Conservation (phyloP, 768 basidiomycete species). For the Auriscalpium vulgare region DNA sequence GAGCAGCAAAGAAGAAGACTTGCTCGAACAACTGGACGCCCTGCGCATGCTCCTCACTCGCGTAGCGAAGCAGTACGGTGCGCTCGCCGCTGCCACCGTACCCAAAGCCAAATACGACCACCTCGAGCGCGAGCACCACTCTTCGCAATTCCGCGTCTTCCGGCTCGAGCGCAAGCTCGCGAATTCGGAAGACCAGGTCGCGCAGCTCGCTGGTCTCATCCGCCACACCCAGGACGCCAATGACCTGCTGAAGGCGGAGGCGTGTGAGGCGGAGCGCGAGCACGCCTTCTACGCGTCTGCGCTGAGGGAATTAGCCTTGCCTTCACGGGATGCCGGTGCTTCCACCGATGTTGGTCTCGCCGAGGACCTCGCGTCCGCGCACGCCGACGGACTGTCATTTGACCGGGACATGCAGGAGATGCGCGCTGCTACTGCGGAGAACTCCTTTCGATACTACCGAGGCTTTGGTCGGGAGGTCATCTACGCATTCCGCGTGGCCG, state of each 20-base stretch:
- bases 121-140: constrained; percentile 22
- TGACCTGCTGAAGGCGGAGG: constrained; percentile 25
- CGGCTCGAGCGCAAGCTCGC: constrained; percentile 63
- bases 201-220: constrained; percentile 54
- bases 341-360: neutral
- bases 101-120: constrained; percentile 14
- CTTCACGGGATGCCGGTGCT: neutral
- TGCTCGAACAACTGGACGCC: constrained; percentile 44
- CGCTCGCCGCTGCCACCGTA: constrained; percentile 23
- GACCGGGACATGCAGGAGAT: neutral
- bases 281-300: constrained; percentile 5
- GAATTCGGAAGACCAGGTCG: constrained; percentile 59
- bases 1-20: constrained; percentile 33
- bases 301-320: constrained; percentile 1
- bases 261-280: constrained; percentile 19
- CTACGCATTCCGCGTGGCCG: constrained; percentile 9
- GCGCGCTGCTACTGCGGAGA: too few species aligned
- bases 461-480: neutral
- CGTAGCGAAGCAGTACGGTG: constrained; percentile 40
- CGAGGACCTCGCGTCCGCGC: neutral
- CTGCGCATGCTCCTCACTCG: constrained; percentile 36
- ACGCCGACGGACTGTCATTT: neutral
- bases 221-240: constrained; percentile 51
- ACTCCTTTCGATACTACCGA: neutral
- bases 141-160: constrained; percentile 36